Evolutionary conservation across 2,329 filamentous ascomycete genomes (phyloP).

Genomic region (Neocucurbitaria cava): DNA sequence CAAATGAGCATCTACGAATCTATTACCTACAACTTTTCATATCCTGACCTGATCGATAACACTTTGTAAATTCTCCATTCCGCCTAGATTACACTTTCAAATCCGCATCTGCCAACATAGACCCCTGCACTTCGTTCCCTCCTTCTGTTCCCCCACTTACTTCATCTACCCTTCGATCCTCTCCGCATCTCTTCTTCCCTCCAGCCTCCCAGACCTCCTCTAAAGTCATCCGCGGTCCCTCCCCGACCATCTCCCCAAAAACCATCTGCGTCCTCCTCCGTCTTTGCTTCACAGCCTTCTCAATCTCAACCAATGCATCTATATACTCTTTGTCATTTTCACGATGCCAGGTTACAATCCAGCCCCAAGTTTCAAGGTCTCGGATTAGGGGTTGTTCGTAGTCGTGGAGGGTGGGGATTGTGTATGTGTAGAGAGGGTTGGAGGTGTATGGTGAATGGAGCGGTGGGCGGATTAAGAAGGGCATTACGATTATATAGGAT

Average conservation of each 20-base stretch:
- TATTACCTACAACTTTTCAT: too few relatives aligned
- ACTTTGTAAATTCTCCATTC: too few relatives aligned
- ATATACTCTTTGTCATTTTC: slow-evolving; percentile 2
- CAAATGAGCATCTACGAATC: too few relatives aligned
- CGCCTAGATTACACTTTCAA: too few relatives aligned
- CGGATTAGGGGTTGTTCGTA: neutral
- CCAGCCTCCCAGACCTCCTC: slow-evolving; percentile 7
- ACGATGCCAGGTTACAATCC: slow-evolving; percentile 4
- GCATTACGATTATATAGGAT: neutral
- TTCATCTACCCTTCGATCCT: neutral
- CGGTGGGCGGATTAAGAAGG: neutral
- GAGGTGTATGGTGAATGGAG: neutral
- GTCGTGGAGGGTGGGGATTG: neutral
- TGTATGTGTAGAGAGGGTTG: neutral
- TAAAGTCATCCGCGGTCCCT: neutral
- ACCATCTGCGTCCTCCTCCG: slow-evolving; percentile 3
- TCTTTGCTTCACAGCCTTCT: neutral
- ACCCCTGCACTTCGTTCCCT: too few relatives aligned
- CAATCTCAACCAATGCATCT: neutral
- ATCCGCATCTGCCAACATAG: too few relatives aligned
- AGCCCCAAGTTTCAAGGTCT: slow-evolving; percentile 8
- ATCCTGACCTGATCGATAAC: too few relatives aligned
- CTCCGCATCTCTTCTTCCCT: neutral
- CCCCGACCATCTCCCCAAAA: neutral
- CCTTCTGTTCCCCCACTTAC: too few relatives aligned